Evolutionary conservation across 2,329 filamentous ascomycete genomes (phyloP).

Genomic region (Leptographium lundbergii): DNA sequence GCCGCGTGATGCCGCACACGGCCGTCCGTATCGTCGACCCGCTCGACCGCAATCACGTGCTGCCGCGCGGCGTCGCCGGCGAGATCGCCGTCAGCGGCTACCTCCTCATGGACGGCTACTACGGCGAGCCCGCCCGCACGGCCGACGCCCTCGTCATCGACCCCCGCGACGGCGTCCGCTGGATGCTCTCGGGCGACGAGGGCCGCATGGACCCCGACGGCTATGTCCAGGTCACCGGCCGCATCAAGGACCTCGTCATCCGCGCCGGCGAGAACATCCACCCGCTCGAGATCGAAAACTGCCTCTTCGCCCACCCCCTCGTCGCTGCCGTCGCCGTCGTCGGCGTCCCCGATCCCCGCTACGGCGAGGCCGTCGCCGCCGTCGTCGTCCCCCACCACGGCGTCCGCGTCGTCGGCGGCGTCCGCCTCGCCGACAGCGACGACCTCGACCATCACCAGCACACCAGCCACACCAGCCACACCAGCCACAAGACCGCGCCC

Average conservation of each 20-base stretch:
- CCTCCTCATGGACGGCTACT: slow-evolving; percentile 84
- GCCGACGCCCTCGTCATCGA: slow-evolving; percentile 28
- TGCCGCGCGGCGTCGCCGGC: slow-evolving; percentile 56
- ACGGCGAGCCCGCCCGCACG: slow-evolving; percentile 58
- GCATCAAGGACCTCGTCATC: slow-evolving; percentile 94
- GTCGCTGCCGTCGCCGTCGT: slow-evolving; percentile 72
- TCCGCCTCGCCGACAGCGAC: slow-evolving; percentile 14
- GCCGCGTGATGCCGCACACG: slow-evolving; percentile 74
- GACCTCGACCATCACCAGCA: no score
- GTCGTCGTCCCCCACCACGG: slow-evolving; percentile 53
- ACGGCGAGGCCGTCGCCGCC: slow-evolving; percentile 78
- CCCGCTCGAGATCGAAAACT: slow-evolving; percentile 85
- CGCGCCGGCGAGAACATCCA: slow-evolving; percentile 93
- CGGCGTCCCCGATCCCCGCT: slow-evolving; percentile 66
- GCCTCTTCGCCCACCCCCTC: slow-evolving; percentile 57
- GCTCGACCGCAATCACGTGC: slow-evolving; percentile 38
- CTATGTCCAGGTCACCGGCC: slow-evolving; percentile 77
- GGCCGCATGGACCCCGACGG: slow-evolving; percentile 72
- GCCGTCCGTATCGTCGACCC: slow-evolving; percentile 62
- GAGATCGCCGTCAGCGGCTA: slow-evolving; percentile 81
- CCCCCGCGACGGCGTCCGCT: slow-evolving; percentile 31
- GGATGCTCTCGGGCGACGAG: slow-evolving; percentile 93
- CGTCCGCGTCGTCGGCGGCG: slow-evolving; percentile 19
- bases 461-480: not conserved
- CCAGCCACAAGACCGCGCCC: not conserved